These are phyloP conservation scores for Termitomyces sp. DNA, from an alignment of 1,284 basidiomycete species.

Conservation along the genomic window DNA sequence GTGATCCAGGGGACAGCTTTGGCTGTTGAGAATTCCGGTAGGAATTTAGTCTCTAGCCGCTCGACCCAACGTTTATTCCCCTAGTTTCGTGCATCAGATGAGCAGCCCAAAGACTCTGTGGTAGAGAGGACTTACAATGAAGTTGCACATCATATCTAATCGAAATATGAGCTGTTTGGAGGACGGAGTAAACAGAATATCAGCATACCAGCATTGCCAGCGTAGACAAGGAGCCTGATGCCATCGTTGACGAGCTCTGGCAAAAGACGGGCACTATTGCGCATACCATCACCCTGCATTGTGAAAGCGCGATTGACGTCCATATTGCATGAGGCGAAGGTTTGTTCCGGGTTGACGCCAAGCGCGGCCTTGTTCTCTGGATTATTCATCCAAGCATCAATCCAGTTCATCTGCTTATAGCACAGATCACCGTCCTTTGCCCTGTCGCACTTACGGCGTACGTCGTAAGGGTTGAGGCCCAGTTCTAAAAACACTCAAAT, in stretches of 20 bases:
- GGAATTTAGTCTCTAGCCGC: constrained; percentile 56
- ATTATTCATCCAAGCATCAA: constrained; percentile 76
- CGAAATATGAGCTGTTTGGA: background rate
- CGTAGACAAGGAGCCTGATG: constrained; percentile 76
- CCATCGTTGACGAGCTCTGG: constrained; percentile 74
- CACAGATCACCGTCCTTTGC: constrained; percentile 67
- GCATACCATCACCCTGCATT: constrained; percentile 74
- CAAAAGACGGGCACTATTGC: constrained; percentile 70
- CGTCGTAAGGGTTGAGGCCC: constrained; percentile 78
- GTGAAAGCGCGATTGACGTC: constrained; percentile 68
- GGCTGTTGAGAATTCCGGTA: constrained; percentile 53
- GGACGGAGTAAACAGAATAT: constrained; percentile 26
- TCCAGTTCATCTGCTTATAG: constrained; percentile 76
- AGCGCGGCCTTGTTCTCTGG: constrained; percentile 68
- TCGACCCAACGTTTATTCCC: constrained; percentile 73
- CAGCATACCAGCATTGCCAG: constrained; percentile 64
- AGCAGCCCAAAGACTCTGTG: background rate
- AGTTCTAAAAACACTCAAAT: constrained; percentile 37
- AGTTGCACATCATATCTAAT: constrained; percentile 80
- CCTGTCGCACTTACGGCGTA: constrained; percentile 75
- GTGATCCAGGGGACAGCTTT: constrained; percentile 54
- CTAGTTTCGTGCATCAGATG: constrained; percentile 26
- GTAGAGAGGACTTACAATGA: constrained; percentile 42
- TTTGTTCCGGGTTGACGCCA: constrained; percentile 57
- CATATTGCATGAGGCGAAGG: constrained; percentile 67